Evolutionary conservation across 306 rosid species (phyloP).

Genomic region (Gleditsia sinensis): DNA sequence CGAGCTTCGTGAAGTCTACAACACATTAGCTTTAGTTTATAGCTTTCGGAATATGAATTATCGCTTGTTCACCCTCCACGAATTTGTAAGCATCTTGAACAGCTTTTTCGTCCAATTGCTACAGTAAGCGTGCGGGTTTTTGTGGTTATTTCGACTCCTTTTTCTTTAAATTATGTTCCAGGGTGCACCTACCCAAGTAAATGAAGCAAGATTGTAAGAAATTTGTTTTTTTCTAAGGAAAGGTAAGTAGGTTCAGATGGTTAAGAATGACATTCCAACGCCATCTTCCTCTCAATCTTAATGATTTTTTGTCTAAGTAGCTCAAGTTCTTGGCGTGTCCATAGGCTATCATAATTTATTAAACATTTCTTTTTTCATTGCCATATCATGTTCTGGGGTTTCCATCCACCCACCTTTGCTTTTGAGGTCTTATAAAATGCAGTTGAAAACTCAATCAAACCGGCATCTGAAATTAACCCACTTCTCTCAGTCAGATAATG

Average conservation of each 20-base stretch:
- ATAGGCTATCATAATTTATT: not conserved
- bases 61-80: conserved; percentile 7
- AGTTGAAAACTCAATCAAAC: conserved; percentile 33
- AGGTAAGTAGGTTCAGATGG: conserved; percentile 37
- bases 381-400: not conserved
- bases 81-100: not conserved
- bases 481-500: conserved; percentile 25
- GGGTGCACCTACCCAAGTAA: not conserved
- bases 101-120: not conserved
- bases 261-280: not conserved
- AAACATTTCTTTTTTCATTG: conserved; percentile 2
- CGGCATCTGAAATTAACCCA: conserved; percentile 2
- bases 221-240: not conserved
- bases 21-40: conserved; percentile 32
- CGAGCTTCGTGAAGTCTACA: conserved; percentile 29
- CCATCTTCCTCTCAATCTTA: conserved; percentile 19
- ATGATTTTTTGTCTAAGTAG: conserved; percentile 29
- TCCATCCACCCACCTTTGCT: not conserved
- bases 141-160: not conserved
- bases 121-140: no score
- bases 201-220: conserved; percentile 9
- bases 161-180: not conserved
- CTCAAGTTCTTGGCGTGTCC: conserved; percentile 48
- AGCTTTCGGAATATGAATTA: conserved; percentile 8
- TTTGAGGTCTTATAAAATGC: conserved; percentile 31